These are phyloP conservation scores for Ulota crispa DNA, from an alignment of 225 moss, liverwort and hornwort genomes.

Conservation along the genomic window DNA sequence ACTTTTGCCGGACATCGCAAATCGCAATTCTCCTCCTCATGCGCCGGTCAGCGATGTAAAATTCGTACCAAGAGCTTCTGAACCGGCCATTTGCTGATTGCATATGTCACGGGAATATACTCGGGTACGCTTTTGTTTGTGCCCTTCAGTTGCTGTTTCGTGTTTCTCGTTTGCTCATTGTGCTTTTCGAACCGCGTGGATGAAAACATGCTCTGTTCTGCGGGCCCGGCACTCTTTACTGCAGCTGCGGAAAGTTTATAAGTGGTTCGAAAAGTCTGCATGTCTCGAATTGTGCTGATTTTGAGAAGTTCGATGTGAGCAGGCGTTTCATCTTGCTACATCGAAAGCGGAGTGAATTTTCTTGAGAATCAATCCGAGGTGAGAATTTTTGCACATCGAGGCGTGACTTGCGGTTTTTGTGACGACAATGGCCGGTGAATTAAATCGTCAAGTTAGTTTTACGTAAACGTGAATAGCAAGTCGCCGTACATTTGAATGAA, in stretches of 20 bases:
- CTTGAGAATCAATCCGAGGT: neutral
- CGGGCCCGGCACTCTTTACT: neutral
- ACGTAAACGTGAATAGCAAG: no score
- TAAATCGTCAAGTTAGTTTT: no score
- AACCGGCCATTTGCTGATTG: constrained; percentile 5
- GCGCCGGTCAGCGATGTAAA: constrained; percentile 6
- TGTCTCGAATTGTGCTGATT: neutral
- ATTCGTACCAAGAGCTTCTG: neutral
- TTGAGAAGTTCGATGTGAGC: neutral
- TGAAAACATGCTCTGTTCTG: constrained; percentile 7
- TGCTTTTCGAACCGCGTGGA: neutral
- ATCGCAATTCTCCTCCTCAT: neutral
- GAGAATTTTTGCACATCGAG: neutral
- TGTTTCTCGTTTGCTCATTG: constrained; percentile 4
- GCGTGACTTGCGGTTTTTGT: neutral
- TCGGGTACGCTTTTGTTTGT: neutral
- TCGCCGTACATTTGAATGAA: no score
- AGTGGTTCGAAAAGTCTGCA: neutral
- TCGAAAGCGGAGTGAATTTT: neutral
- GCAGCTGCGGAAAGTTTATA: neutral
- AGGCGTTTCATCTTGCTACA: neutral
- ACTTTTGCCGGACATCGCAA: neutral
- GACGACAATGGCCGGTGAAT: no score
- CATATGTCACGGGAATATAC: constrained; percentile 23
- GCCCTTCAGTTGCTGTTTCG: neutral